Conservation (phyloP, 2,329 filamentous ascomycete species). For the Aspergillus caelatus region DNA sequence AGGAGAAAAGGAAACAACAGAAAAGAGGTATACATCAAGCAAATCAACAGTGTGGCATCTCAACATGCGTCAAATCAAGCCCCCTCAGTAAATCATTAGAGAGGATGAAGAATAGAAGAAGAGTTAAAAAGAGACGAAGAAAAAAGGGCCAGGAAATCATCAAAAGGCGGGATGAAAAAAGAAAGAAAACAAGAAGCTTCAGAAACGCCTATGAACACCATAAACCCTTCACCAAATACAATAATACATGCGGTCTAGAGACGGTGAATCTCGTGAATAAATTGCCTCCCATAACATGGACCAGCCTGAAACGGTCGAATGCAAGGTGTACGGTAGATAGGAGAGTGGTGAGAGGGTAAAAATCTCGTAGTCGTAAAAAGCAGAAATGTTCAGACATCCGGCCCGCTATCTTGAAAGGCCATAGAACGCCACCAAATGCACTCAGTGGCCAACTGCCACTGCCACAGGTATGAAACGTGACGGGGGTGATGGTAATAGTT, state of each 20-base stretch:
- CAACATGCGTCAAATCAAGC: conserved; percentile 16
- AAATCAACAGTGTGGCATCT: conserved; percentile 21
- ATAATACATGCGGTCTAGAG: conserved; percentile 32
- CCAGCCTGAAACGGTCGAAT: conserved; percentile 20
- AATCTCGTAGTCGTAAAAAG: conserved; percentile 8
- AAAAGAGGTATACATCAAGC: conserved; percentile 20
- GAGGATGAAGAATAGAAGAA: conserved; percentile 23
- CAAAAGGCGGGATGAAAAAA: conserved; percentile 5
- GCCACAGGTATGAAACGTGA: background rate
- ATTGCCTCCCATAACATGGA: conserved; percentile 17
- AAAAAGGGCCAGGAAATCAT: conserved; percentile 11
- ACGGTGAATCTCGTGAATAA: conserved; percentile 18
- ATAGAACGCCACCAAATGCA: conserved; percentile 34
- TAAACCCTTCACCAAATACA: conserved; percentile 22
- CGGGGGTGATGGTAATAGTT: background rate
- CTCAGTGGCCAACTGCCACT: conserved; percentile 19
- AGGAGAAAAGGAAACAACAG: conserved; percentile 10
- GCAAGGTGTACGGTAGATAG: conserved; percentile 12
- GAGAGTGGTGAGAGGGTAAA: conserved; percentile 11
- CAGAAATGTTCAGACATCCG: conserved; percentile 34
- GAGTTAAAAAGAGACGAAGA: conserved; percentile 16
- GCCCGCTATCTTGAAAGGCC: conserved; percentile 33
- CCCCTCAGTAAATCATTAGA: conserved; percentile 22
- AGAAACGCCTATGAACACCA: conserved; percentile 22
- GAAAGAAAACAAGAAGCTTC: conserved; percentile 17